Base-by-base conservation (phyloP, 2,329 filamentous ascomycete species). In the Gliomastix tumulicola region DNA sequence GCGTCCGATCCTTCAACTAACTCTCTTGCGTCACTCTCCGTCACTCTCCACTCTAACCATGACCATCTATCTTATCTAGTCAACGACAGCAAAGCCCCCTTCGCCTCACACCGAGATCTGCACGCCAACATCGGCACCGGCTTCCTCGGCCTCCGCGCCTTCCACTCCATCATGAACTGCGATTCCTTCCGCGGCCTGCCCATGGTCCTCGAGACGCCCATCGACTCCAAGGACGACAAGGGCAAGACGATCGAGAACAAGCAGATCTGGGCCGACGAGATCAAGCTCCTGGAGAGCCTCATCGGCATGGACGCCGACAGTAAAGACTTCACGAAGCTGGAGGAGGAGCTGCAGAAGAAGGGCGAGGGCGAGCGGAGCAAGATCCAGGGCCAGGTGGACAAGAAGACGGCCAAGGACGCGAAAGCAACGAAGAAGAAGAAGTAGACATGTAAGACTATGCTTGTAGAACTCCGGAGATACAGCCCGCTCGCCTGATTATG, bases 81-180 rank as follows among this genome's bases (percentile, higher is more conserved):
- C 30, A 98, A 98, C 58, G 92, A 98, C 62, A 94, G 85, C 63
- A 98, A 97, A 62, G 88, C 89, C 0, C 90, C 92, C 0, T 69
- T 94, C 21, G 70, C 63, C 30, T 92, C 87, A 23, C 77, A 88
- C 46, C 79, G 89, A 28, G 92, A 98, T 56, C 65, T 97, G 3
- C 92, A 98, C 60, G 88, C 90, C 45, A 97, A 96, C 55, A 97
- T 98, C 44, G 92, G 92, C 19, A 94, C 88, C 0, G 92, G 92
- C 2, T 98, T 94, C 54, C 71, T 98, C 0, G 92, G 92, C 1
- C 71, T 98, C 13, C 76, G 85, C 17, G 85, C 89, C 3, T 98
- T 98, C 59, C 87, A 95, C 63, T 87, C 82, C 53, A 66, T 98
- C 41, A 82, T 97, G 69, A 97, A 97, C 57, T 79, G 88, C 51